Base-by-base conservation (phyloP, 2,329 filamentous ascomycete species). In the Alternaria metachromatica region DNA sequence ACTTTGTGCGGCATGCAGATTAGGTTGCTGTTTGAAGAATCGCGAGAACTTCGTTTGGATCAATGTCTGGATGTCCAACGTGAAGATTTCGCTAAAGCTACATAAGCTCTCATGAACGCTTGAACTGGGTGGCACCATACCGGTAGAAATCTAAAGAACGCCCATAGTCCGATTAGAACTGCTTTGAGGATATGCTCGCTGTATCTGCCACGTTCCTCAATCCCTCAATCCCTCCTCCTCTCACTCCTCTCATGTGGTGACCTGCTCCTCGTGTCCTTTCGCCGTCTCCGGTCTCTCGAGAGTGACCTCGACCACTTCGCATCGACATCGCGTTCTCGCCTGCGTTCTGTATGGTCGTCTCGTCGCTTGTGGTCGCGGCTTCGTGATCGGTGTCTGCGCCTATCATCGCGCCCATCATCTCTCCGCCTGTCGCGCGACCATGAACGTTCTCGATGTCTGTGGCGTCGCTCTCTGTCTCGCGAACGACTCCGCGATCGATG, bases 401-500 rank as follows among this genome's bases (percentile, higher is more conserved):
- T 75, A 30, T 80, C 78, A 18, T 76, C 74, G 50, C 74, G 72
- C 56, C 72, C 70, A 21, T 21, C 68, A 49, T 75, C 69, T 25
- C 72, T 71, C 37, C 67, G 63, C 45, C 60, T 70, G 18, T 77
- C 76, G 21, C 70, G 69, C 25, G 76, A 78, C 45, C 74, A 63
- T 30, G 76, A 78, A 9, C 75, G 71, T 44, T 78, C 67, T 5
- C 69, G 64, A 20, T 74, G 68, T 64, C 71, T 75, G 46, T 75
- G 70, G n/a, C 72, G 68, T 56, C 73, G 68, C 18, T 72, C 68
- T n/a, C 70, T 71, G 23, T 78, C 72, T 21, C 67, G 62, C 7
- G 76, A 78, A 37, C 71, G 67, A 43, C 73, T 77, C 18, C 72
- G 63, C 6, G 74, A 75, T 20, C 73, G 64, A 53, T 73, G 72